Percentiles rank a stretch among this genome's conserved stretches.
These are phyloP conservation scores for Amphicarpaea edgeworthii DNA, from an alignment of 306 rosid genomes.

Conservation along the genomic window DNA sequence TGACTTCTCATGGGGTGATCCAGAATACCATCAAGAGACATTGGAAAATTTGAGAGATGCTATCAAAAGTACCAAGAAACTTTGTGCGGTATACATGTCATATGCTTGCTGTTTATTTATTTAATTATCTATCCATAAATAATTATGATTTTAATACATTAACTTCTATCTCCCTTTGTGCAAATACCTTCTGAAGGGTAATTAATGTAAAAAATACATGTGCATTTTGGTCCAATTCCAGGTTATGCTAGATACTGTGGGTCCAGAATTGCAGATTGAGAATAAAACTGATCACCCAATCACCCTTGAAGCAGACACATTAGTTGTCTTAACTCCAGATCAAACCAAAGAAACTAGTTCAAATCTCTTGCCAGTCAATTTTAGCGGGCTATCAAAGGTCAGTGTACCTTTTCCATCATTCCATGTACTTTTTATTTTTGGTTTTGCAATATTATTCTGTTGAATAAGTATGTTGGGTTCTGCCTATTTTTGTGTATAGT, in stretches of 20 bases:
- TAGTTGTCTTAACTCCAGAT: constrained; percentile 81
- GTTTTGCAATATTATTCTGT: constrained; percentile 13
- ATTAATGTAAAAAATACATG: constrained; percentile 5
- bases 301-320: constrained; percentile 72
- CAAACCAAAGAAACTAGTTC: constrained; percentile 72
- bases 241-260: constrained; percentile 92
- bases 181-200: constrained; percentile 30
- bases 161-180: constrained; percentile 7
- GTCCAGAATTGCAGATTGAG: constrained; percentile 87
- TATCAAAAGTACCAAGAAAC: constrained; percentile 66
- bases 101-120: constrained; percentile 9
- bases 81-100: constrained; percentile 71
- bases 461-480: neutral
- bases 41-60: constrained; percentile 75
- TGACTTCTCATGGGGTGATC: constrained; percentile 87
- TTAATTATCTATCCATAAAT: neutral
- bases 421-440: neutral
- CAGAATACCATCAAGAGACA: constrained; percentile 85
- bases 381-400: constrained; percentile 84
- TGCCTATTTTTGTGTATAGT: neutral
- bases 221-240: constrained; percentile 47
- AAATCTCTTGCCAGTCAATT: constrained; percentile 79
- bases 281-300: constrained; percentile 72
- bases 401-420: constrained; percentile 15
- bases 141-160: constrained; percentile 1